A percentile compares a stretch with the other conserved stretches of the same genome.
These are phyloP conservation scores for Malus hybrid DNA, from an alignment of 331 rosid genomes.

Conservation along the genomic window DNA sequence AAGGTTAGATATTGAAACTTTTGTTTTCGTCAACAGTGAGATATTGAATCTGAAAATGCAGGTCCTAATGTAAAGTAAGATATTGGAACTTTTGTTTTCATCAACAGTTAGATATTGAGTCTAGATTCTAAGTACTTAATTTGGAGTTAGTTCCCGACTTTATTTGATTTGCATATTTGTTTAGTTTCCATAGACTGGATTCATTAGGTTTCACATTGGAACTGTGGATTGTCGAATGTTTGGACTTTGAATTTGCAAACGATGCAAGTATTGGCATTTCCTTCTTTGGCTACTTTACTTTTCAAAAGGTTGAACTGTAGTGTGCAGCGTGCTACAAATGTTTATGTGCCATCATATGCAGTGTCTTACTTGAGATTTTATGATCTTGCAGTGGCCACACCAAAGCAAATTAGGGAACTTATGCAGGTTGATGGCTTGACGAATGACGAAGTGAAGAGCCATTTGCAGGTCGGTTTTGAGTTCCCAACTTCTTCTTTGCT, in stretches of 20 bases:
- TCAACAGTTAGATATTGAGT: background rate
- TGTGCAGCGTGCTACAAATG: background rate
- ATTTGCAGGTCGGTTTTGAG: conserved; percentile 69
- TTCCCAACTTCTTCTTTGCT: background rate
- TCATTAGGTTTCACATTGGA: background rate
- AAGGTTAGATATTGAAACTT: conserved; percentile 45
- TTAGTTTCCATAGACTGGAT: background rate
- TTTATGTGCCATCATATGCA: background rate
- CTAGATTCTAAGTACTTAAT: conserved; percentile 12
- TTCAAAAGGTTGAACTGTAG: background rate
- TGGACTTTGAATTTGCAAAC: background rate
- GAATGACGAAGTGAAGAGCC: conserved; percentile 97
- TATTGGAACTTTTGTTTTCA: no score
- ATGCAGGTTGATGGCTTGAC: conserved; percentile 99
- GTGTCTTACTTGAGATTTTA: conserved; percentile 16
- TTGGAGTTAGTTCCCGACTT: conserved; percentile 2
- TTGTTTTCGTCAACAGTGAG: conserved; percentile 24
- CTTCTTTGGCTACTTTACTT: background rate
- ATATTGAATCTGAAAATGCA: background rate
- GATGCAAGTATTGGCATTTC: background rate
- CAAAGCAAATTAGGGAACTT: conserved; percentile 95
- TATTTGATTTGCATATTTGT: background rate
- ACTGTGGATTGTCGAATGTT: conserved; percentile 8
- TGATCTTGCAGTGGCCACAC: conserved; percentile 75
- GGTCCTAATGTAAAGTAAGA: background rate